Evolutionary conservation across 202 grass and related monocot species (phyloP).

Genomic region (Carex arenaria): DNA sequence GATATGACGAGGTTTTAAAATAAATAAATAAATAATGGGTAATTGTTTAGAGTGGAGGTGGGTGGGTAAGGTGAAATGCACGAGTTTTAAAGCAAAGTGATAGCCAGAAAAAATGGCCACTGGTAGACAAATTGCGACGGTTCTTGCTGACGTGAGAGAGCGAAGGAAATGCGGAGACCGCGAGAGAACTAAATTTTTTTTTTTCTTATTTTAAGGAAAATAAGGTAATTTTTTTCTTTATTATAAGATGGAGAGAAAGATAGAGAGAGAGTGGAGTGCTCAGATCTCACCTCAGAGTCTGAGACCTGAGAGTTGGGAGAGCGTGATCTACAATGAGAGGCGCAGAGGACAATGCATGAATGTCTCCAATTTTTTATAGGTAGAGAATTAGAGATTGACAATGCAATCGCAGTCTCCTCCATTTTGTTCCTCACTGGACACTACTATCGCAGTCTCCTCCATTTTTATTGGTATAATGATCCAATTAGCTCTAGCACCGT

Average conservation of each 20-base stretch:
- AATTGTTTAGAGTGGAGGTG: slow-evolving; percentile 21
- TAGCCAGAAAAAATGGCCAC: slow-evolving; percentile 20
- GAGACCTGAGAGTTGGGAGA: slow-evolving; percentile 10
- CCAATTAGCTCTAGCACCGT: too few relatives aligned
- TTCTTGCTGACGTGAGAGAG: slow-evolving; percentile 7
- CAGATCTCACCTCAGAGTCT: not conserved
- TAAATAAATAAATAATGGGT: slow-evolving; percentile 34
- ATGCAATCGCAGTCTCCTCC: not conserved
- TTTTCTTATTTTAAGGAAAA: not conserved
- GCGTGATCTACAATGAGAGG: slow-evolving; percentile 55
- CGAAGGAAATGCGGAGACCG: not conserved
- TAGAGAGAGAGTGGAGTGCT: not conserved
- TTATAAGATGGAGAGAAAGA: slow-evolving; percentile 25
- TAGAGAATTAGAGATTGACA: not conserved
- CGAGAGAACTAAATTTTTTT: not conserved
- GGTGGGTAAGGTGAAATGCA: slow-evolving; percentile 24
- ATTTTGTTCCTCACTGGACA: not conserved
- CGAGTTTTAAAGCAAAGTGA: slow-evolving; percentile 18
- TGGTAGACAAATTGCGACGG: not conserved
- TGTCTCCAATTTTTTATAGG: not conserved
- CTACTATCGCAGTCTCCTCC: too few relatives aligned
- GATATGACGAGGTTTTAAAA: not conserved
- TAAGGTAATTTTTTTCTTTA: not conserved
- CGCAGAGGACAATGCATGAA: not conserved
- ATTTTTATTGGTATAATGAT: too few relatives aligned